These are phyloP conservation scores for Infundibulicybe gibba DNA, from an alignment of 768 basidiomycete genomes.

Conservation along the genomic window DNA sequence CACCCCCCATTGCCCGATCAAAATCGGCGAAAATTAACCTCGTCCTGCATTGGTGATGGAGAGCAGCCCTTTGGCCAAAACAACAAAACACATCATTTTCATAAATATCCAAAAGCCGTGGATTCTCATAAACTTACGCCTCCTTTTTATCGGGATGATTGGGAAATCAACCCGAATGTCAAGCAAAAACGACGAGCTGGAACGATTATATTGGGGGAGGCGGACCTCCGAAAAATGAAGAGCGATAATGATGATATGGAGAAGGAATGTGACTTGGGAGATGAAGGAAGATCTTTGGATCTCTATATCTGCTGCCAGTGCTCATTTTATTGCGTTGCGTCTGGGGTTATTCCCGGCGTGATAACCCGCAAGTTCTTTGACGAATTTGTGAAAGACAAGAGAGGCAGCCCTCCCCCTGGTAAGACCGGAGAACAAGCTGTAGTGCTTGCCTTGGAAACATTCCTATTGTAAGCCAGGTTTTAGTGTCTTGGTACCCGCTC, in stretches of 20 bases:
- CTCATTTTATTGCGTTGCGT: conserved; percentile 68
- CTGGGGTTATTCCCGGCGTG: conserved; percentile 69
- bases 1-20: conserved; percentile 53
- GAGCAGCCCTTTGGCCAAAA: conserved; percentile 40
- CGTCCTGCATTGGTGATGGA: conserved; percentile 50
- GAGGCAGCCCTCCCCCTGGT: conserved; percentile 50
- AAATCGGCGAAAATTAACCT: conserved; percentile 39
- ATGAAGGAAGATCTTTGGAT: conserved; percentile 61
- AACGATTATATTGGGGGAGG: conserved; percentile 29
- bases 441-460: conserved; percentile 17
- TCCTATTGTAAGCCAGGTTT: conserved; percentile 3
- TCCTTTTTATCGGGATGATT: conserved; percentile 53
- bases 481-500: neutral
- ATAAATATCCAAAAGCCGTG: conserved; percentile 66
- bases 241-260: conserved; percentile 27
- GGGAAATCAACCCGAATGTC: conserved; percentile 47
- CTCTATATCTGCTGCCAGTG: conserved; percentile 87
- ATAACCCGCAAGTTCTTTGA: conserved; percentile 61
- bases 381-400: conserved; percentile 60
- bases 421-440: conserved; percentile 53
- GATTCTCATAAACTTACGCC: conserved; percentile 67
- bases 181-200: conserved; percentile 50
- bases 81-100: conserved; percentile 81
- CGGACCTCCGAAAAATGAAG: conserved; percentile 41
- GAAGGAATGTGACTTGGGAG: conserved; percentile 18